These are phyloP conservation scores for Aspergillus candidus DNA, from an alignment of 2,329 filamentous ascomycete genomes.

Conservation along the genomic window DNA sequence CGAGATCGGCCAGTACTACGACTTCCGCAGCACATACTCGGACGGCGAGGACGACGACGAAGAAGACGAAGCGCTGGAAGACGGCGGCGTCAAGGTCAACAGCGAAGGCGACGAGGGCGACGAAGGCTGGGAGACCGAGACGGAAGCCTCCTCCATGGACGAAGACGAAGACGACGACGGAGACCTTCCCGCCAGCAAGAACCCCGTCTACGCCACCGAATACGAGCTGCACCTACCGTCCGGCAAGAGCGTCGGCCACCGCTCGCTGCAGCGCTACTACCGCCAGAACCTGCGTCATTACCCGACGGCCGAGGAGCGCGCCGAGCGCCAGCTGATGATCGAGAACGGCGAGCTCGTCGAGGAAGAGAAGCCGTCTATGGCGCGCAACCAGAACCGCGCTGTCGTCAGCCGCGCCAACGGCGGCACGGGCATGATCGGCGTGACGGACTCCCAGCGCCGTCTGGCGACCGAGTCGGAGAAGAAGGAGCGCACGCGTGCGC, in stretches of 20 bases:
- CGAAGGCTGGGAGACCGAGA: constrained; percentile 94
- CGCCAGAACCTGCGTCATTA: constrained; percentile 86
- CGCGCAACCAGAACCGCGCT: constrained; percentile 44
- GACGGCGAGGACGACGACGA: constrained; percentile 61
- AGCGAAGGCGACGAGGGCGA: constrained; percentile 50
- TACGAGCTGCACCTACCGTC: constrained; percentile 90
- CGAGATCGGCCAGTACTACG: constrained; percentile 93
- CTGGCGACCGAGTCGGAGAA: constrained; percentile 62
- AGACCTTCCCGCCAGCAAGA: constrained; percentile 66
- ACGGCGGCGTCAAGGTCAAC: constrained; percentile 59
- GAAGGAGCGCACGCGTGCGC: constrained; percentile 60
- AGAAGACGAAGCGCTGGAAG: constrained; percentile 26
- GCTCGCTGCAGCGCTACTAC: constrained; percentile 80
- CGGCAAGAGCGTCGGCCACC: constrained; percentile 82
- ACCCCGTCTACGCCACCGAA: constrained; percentile 80
- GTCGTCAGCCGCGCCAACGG: constrained; percentile 64
- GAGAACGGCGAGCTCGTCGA: constrained; percentile 44
- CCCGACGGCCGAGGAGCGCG: constrained; percentile 70
- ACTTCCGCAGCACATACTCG: constrained; percentile 92
- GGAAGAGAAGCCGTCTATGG: constrained; percentile 37
- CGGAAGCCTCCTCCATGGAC: constrained; percentile 78
- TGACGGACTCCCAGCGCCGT: constrained; percentile 67
- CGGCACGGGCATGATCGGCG: constrained; percentile 70
- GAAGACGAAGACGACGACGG: constrained; percentile 75
- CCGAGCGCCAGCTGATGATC: constrained; percentile 58